Base-by-base conservation (phyloP, 2,329 filamentous ascomycete species). In the Aspergillus alliaceus region DNA sequence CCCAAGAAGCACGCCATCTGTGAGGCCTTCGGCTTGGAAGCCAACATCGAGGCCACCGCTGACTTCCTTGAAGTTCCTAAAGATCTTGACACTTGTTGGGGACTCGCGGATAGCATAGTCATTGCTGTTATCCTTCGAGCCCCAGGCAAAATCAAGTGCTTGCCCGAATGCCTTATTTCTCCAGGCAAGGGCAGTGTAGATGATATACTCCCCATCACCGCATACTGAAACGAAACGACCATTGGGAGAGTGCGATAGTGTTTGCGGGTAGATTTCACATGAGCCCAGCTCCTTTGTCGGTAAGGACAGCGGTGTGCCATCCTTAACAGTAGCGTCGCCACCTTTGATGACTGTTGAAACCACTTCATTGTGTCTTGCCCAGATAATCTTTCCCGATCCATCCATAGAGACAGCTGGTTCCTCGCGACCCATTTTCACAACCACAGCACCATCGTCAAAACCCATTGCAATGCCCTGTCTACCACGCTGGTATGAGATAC, bases 401-500 rank as follows among this genome's bases (percentile, higher is more conserved):
- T 99, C 95, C 95, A 99, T 99, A 12, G 92, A 97, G 18, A 98
- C 93, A 29, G 95, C 95, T 2, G 95, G 95, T 77, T 98, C 93
- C 76, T 99, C 95, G 61, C 95, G 86, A 65, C 95, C 95, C 82
- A 99, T 93, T 78, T 97, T 98, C 57, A 99, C 90, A 44, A 99
- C 95, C 3, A 99, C 93, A 4, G 93, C 93, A 74, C 95, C 95
- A 77, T 99, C 95, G 63, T 99, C 95, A 73, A 96, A 99, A 75
- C 95, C 95, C 67, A 98, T 90, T 6, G 93, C 95, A 64, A 99
- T 86, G 15, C 93, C 92, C 74, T 98, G 95, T 80, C 91, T 92
- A 64, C 93, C 93, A 73, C 91, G 90, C 74, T 99, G 95, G 72
- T 96, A 97, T 25, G 91, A 89, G 46, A 98, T 91, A 84, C 95